These are phyloP conservation scores for Plantago elongata DNA, from an alignment of 257 asterid genomes.

Conservation along the genomic window DNA sequence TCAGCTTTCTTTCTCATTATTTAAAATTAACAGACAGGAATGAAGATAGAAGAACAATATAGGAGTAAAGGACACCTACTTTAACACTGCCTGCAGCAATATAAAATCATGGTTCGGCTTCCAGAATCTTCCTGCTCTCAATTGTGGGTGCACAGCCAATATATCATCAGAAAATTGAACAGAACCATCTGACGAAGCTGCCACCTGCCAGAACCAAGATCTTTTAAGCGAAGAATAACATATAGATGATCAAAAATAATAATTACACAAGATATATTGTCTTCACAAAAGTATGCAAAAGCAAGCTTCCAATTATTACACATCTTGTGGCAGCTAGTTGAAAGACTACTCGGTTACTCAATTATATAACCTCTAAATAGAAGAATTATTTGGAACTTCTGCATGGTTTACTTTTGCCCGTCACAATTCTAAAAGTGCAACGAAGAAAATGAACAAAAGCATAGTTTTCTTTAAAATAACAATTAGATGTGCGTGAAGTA, in stretches of 20 bases:
- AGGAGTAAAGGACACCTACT: constrained; percentile 30
- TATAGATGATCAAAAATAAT: constrained; percentile 2
- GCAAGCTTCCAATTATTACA: too few relatives aligned
- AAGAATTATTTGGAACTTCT: too few relatives aligned
- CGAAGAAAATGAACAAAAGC: too few relatives aligned
- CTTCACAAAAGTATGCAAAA: too few relatives aligned
- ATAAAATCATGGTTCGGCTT: constrained; percentile 73
- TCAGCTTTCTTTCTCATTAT: too few relatives aligned
- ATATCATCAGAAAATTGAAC: constrained; percentile 65
- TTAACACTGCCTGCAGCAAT: constrained; percentile 76
- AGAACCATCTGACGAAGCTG: constrained; percentile 43
- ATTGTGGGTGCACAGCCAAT: constrained; percentile 64
- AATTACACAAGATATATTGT: neutral
- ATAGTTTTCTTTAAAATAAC: too few relatives aligned
- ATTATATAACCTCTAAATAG: too few relatives aligned
- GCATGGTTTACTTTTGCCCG: too few relatives aligned
- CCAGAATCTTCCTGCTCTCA: constrained; percentile 85
- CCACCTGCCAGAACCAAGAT: constrained; percentile 49
- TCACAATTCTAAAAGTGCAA: too few relatives aligned
- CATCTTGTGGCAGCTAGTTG: too few relatives aligned
- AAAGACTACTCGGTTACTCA: too few relatives aligned
- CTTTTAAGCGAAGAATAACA: constrained; percentile 20
- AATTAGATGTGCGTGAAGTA: too few relatives aligned
- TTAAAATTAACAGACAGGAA: constrained; percentile 1
- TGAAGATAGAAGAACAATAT: constrained; percentile 12